A percentile compares a stretch with the other conserved stretches of the same genome.
Evolutionary conservation across 257 asterid species (phyloP).

Genomic region (Solanum boliviense): DNA sequence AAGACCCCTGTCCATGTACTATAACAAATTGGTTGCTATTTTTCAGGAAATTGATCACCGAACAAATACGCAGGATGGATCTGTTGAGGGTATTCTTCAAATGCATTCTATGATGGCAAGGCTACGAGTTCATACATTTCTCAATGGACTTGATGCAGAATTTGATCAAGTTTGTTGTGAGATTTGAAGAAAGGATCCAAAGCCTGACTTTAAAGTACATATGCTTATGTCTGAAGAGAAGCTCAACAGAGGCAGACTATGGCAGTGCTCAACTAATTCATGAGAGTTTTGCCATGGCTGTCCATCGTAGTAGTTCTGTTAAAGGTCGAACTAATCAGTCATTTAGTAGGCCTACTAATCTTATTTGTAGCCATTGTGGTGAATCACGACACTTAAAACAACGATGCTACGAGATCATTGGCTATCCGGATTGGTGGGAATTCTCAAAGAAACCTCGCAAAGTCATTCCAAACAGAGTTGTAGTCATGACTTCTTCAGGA

Average conservation of each 20-base stretch:
- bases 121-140: not conserved
- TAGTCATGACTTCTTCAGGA: not conserved
- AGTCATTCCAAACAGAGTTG: not conserved
- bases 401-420: not conserved
- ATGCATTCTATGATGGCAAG: not conserved
- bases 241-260: not conserved
- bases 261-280: not conserved
- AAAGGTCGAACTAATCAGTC: not conserved
- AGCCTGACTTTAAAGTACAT: not conserved
- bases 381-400: not conserved
- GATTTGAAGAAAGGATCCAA: not conserved
- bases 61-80: not conserved
- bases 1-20: not conserved
- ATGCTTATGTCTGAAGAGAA: not conserved
- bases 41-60: not conserved
- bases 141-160: not conserved
- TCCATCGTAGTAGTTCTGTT: not conserved
- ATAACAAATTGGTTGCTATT: not conserved
- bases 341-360: not conserved
- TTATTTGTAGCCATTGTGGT: not conserved
- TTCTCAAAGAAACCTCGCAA: not conserved
- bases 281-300: not conserved
- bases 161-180: not conserved
- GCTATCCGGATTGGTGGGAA: not conserved
- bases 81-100: not conserved